Base-by-base conservation (phyloP, 495 filamentous ascomycete genomes). In the Astrothelium macrocarpum region DNA sequence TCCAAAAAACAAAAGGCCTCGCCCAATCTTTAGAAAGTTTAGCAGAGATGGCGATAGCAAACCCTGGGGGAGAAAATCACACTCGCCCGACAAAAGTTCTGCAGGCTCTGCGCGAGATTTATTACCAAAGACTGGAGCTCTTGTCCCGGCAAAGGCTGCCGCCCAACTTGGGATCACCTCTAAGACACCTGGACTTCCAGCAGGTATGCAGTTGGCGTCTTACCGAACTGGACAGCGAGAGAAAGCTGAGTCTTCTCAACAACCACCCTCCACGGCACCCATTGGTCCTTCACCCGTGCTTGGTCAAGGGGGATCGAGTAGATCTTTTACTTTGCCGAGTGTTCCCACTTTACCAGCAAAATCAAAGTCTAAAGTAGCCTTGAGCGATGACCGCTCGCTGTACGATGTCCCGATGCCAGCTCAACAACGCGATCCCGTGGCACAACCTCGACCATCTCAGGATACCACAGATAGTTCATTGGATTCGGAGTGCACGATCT, bases 1-100 rank as follows among this genome's bases (percentile, higher is more conserved):
- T 49, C 71, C 71, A 25, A 63, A 62, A 29, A 63, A 66, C 25
- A 56, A 56, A 25, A 56, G 49, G 25, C 49, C 49, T 56, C 49
- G 25, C 25, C 49, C 49, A 11, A 56, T 56, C 20, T 56, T 56
- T 20, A 56, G 49, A 29, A 56, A 56, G 25, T 56, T 56, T 29
- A 56, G 49, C 16, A 56, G 20, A 56, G 49, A 56, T 29, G 29
- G 49, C 25, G 49, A 56, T 56, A 20, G 49, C 49, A 56, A 56
- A 29, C 29, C 49, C 10, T 4, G 53, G 60, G 59, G 64, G 46
- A 26, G 59, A 62, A 61, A 46, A 46, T 18, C 36, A 67, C 60
- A 23, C 45, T 71, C 61, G 46, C 12, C 65, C 2, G 49, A 56
- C 20, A 56, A 56, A 29, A 12, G 11, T 25, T 56, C 49, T 11